Percentiles rank a stretch among this genome's conserved stretches.
phyloP scores from a whole-genome alignment of 805 yeast genomes.

The Ogataea zsoltii region DNA sequence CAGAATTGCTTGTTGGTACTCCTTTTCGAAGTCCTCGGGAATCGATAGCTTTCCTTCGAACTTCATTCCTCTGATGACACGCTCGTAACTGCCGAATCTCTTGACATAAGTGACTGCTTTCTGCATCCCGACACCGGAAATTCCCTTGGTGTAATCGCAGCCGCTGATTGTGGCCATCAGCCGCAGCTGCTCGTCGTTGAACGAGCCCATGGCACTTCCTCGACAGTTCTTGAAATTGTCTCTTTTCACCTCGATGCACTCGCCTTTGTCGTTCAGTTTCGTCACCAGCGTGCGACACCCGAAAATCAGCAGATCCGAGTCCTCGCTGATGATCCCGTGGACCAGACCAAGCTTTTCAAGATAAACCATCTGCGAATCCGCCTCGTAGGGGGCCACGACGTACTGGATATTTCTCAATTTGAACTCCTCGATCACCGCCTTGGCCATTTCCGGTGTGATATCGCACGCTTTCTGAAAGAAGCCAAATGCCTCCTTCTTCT shows the following conservation, averaged over 20 bases:
- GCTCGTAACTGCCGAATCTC: constrained; percentile 51
- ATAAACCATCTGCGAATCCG: constrained; percentile 95
- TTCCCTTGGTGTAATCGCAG: constrained; percentile 92
- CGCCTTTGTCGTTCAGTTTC: constrained; percentile 70
- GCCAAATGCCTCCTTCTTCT: constrained; percentile 60
- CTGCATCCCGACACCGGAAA: constrained; percentile 76
- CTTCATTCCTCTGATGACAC: constrained; percentile 54
- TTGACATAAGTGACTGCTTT: constrained; percentile 67
- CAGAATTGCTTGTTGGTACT: constrained; percentile 63
- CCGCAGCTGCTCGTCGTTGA: constrained; percentile 60
- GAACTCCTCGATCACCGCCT: constrained; percentile 73
- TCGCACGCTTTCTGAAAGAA: constrained; percentile 78
- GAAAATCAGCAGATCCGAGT: constrained; percentile 87
- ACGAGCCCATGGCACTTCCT: constrained; percentile 44
- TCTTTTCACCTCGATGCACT: constrained; percentile 67
- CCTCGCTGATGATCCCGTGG: constrained; percentile 89
- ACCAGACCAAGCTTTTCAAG: constrained; percentile 73
- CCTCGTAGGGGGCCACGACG: constrained; percentile 97
- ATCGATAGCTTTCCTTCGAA: constrained; percentile 59
- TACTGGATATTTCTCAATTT: constrained; percentile 57
- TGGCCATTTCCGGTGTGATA: constrained; percentile 90
- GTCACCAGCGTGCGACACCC: constrained; percentile 80
- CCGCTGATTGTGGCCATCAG: constrained; percentile 89
- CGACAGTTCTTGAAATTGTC: constrained; percentile 45
- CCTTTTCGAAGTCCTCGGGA: constrained; percentile 59